A percentile compares a stretch with the other conserved stretches of the same genome.
Conservation (phyloP, 345 rosid species). For the Arabis alpina region DNA sequence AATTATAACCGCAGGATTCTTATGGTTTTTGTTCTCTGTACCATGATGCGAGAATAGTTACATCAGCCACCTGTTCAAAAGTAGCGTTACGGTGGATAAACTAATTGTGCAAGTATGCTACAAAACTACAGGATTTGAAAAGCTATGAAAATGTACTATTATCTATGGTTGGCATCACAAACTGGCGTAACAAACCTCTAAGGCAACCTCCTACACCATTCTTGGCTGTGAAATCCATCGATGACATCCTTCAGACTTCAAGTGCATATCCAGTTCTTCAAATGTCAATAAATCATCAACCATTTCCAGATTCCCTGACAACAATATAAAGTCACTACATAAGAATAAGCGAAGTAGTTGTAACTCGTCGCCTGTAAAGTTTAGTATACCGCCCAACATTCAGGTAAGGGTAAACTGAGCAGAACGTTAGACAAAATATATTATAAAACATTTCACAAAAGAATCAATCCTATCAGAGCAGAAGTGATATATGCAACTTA, state of each 20-base stretch:
- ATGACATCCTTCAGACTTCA: slow-evolving; percentile 77
- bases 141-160: slow-evolving; percentile 51
- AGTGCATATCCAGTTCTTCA: slow-evolving; percentile 67
- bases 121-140: slow-evolving; percentile 14
- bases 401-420: too few relatives aligned
- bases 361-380: too few relatives aligned
- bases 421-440: too few relatives aligned
- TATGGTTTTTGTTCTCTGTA: slow-evolving; percentile 55
- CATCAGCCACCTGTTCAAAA: slow-evolving; percentile 69
- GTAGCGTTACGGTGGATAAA: slow-evolving; percentile 23
- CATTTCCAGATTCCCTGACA: too few relatives aligned
- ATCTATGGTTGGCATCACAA: slow-evolving; percentile 67
- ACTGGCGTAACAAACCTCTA: slow-evolving; percentile 78
- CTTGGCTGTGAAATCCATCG: slow-evolving; percentile 70
- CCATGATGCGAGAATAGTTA: slow-evolving; percentile 85
- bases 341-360: too few relatives aligned
- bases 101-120: neutral
- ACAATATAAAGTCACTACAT: too few relatives aligned
- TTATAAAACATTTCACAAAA: too few relatives aligned
- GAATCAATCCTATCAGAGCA: too few relatives aligned
- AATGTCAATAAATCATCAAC: slow-evolving; percentile 89
- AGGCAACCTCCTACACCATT: slow-evolving; percentile 82
- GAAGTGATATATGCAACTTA: too few relatives aligned
- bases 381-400: too few relatives aligned
- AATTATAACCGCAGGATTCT: too few relatives aligned